Evolutionary conservation across 2,329 filamentous ascomycete species (phyloP), one percentile per base, ranked within the genome.

Genomic region (Colletotrichum limetticola): DNA sequence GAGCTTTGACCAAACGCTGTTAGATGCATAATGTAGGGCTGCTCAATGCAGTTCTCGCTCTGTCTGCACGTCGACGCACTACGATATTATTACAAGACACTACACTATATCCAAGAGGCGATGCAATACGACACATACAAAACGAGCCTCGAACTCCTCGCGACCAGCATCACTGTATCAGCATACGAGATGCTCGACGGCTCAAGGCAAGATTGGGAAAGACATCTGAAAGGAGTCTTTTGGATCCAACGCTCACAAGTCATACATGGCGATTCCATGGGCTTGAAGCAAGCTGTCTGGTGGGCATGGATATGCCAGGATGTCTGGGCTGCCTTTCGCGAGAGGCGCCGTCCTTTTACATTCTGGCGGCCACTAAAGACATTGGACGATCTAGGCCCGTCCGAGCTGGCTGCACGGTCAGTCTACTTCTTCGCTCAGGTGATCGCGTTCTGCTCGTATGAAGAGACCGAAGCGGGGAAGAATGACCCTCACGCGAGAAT

Each of bases 301-400:
- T 92, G 91, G 91, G 86, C 87, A 0, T 92, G 90, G 91, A 80
- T 92, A 6, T 83, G 89, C 28, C 90, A 92, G 77, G 91, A 92
- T 77, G 85, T 91, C 0, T 92, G 90, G 90, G 90, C 89, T 2
- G 90, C 90, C 0, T 91, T 91, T 74, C 85, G 89, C 2, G 90
- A 91, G 76, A 83, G 84, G 24, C 82, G 91, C 5, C 83, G 86
- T 11, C 86, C 86, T 2, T 86, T 91, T 74, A 91, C 85, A 28
- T 90, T 91, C 59, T 92, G 89, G 88, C 84, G 83, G 57, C 89
- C 89, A 0, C 85, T 84, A 7, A 86, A 85, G 71, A 81, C 83
- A 0, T 84, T 88, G 56, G 78, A 82, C 3, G 82, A 84, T 2
- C 82, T 91, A 53, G 84, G 81, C 19, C 82, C 85, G 0, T 84